Evolutionary conservation across 768 basidiomycete genomes (phyloP).

Genomic region (Trametes elegans): DNA sequence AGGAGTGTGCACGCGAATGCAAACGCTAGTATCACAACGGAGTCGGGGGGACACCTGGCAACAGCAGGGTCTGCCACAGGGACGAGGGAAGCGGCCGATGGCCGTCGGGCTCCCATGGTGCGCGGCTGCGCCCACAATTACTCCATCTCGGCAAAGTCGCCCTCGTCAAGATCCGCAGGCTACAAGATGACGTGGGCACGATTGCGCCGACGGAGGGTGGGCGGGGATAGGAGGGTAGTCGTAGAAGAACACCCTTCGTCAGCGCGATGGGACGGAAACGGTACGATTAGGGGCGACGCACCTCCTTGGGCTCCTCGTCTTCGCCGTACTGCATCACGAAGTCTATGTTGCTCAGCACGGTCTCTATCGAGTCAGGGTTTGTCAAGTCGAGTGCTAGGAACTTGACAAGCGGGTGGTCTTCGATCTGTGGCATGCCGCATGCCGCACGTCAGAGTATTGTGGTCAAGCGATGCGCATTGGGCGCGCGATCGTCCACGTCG

Average conservation of each 20-base stretch:
- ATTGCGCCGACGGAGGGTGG: too few relatives aligned
- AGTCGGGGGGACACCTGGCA: not conserved
- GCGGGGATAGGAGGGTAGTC: too few relatives aligned
- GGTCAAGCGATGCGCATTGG: not conserved
- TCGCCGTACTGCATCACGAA: conserved; percentile 99
- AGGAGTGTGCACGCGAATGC: too few relatives aligned
- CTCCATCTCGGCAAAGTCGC: conserved; percentile 81
- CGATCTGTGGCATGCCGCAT: conserved; percentile 65
- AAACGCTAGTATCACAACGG: too few relatives aligned
- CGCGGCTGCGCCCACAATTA: conserved; percentile 28
- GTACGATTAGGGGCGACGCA: conserved; percentile 30
- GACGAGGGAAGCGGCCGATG: not conserved
- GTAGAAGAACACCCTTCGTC: not conserved
- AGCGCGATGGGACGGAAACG: not conserved
- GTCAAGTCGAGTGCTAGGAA: conserved; percentile 95
- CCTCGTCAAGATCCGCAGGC: conserved; percentile 93
- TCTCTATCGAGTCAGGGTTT: conserved; percentile 84
- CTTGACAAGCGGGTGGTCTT: conserved; percentile 96
- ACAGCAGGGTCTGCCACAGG: not conserved
- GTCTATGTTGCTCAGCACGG: conserved; percentile 92
- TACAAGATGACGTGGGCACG: conserved; percentile 30
- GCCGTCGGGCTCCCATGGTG: not conserved
- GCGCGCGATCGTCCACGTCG: too few relatives aligned
- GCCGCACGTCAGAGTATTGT: not conserved
- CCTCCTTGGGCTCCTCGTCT: conserved; percentile 96